These are phyloP conservation scores for Pueraria montana DNA, from an alignment of 306 rosid species.

Conservation along the genomic window DNA sequence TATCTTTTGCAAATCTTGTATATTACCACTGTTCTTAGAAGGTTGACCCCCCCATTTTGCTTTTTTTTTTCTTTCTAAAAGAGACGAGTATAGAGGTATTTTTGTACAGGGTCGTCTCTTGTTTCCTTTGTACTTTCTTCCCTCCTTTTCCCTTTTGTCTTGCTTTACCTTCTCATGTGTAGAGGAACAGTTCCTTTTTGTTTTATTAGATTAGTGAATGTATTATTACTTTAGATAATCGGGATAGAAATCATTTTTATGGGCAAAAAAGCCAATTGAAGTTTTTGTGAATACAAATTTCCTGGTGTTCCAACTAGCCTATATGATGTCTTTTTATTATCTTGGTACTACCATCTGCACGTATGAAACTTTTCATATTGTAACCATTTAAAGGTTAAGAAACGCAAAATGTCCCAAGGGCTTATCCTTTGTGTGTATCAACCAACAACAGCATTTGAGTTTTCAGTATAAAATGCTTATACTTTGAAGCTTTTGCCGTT, in stretches of 20 bases:
- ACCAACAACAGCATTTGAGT: no score
- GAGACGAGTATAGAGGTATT: conserved; percentile 68
- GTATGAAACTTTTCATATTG: conserved; percentile 27
- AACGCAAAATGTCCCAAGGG: no score
- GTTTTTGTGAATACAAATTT: conserved; percentile 77
- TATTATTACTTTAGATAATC: conserved; percentile 56
- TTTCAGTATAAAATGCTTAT: no score
- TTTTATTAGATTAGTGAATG: conserved; percentile 69
- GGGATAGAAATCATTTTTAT: conserved; percentile 68
- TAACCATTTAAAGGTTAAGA: no score
- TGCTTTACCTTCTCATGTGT: conserved; percentile 54
- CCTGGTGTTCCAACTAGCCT: conserved; percentile 54
- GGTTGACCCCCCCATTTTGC: neutral
- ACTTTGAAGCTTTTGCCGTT: no score
- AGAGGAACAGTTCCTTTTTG: conserved; percentile 58
- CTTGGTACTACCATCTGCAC: conserved; percentile 49
- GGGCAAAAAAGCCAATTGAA: conserved; percentile 66
- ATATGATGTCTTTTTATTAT: conserved; percentile 41
- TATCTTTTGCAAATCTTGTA: conserved; percentile 65
- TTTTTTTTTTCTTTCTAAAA: conserved; percentile 55
- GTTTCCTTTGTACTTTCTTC: conserved; percentile 45
- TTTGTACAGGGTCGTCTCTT: conserved; percentile 86
- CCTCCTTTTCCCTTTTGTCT: conserved; percentile 19
- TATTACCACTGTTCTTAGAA: conserved; percentile 63
- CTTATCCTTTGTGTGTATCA: no score